Evolutionary conservation across 352 stramenopile genomes (phyloP), one percentile per base, ranked within the genome.

Genomic region (Elongisporangium prolatum): DNA sequence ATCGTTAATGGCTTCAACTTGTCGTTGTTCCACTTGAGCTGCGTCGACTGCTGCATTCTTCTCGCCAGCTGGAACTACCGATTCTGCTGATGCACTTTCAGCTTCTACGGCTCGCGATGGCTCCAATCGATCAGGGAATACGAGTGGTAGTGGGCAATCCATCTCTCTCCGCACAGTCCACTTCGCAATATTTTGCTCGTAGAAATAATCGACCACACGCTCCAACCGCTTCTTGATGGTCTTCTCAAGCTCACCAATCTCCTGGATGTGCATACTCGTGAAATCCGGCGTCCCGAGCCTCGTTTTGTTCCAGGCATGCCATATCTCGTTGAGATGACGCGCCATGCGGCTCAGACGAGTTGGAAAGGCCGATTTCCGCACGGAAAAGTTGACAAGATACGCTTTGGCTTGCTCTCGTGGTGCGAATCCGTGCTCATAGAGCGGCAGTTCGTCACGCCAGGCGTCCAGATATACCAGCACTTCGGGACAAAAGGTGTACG

Each of bases 171-270:
- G 54, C 34, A 72, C 51, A 28, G 75, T 74, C 75, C 75, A 84
- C 34, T 74, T 66, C 57, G 68, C 74, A 11, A 84, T 40, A 51
- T 75, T 81, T 61, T 80, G 74, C 22, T 71, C 68, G 58, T 84
- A 82, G 21, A 80, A 49, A 13, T 82, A 52, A 54, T 80, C 58
- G 7, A 76, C 65, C 18, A 79, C 57, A 0, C 38, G 50, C 0
- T 49, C 52, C 2, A 86, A 61, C 24, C 56, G 58, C 10, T 60
- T n/a, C 68, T 86, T 86, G 50, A 86, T 76, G 18, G 64, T 72
- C 18, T 59, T 68, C 48, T 86, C 76, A 2, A 86, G 25, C 5
- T 22, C 24, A 0, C 74, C 76, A 1, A 86, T 59, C 9, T 72
- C 63, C 59, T 73, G 20, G 49, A 84, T 73, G 14, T 54, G 56